These are phyloP conservation scores for Tilletia setariae DNA, from an alignment of 1,284 basidiomycete genomes.

Conservation along the genomic window DNA sequence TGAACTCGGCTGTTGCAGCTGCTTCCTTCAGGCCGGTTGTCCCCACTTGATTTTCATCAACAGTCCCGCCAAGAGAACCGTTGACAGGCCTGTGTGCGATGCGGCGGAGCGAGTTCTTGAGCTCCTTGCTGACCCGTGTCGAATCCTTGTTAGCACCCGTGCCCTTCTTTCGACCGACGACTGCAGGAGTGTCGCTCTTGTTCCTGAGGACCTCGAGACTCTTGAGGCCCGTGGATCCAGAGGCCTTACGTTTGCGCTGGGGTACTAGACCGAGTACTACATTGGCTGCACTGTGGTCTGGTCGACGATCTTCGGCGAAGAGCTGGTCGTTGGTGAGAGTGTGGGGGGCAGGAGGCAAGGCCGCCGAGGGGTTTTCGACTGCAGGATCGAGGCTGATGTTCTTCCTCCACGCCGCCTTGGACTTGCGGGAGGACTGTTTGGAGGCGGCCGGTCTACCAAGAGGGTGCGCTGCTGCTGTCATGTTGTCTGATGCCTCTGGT, in stretches of 20 bases:
- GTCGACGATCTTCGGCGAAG: constrained; percentile 22
- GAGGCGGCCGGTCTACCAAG: background rate
- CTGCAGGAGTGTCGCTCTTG: constrained; percentile 13
- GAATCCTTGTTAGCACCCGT: constrained; percentile 5
- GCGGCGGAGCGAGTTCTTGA: constrained; percentile 20
- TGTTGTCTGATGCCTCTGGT: no score
- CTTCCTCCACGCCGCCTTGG: constrained; percentile 88
- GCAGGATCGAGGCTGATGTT: constrained; percentile 57
- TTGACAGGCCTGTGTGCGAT: constrained; percentile 16
- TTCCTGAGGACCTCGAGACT: constrained; percentile 20
- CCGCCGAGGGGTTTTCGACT: constrained; percentile 17
- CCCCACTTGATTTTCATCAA: constrained; percentile 7
- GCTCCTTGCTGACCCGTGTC: constrained; percentile 19
- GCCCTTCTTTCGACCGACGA: constrained; percentile 11
- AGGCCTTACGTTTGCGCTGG: background rate
- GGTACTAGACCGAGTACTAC: background rate
- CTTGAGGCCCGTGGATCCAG: constrained; percentile 8
- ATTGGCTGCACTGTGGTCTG: constrained; percentile 14
- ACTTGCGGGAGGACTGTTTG: constrained; percentile 72
- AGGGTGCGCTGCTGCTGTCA: background rate
- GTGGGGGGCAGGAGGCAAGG: constrained; percentile 13
- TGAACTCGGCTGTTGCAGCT: background rate
- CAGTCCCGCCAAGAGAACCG: constrained; percentile 21
- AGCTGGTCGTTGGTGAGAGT: constrained; percentile 2
- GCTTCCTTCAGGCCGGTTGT: constrained; percentile 7